phyloP scores from a whole-genome alignment of 2,329 filamentous ascomycete genomes.

The Fonsecaea monophora region DNA sequence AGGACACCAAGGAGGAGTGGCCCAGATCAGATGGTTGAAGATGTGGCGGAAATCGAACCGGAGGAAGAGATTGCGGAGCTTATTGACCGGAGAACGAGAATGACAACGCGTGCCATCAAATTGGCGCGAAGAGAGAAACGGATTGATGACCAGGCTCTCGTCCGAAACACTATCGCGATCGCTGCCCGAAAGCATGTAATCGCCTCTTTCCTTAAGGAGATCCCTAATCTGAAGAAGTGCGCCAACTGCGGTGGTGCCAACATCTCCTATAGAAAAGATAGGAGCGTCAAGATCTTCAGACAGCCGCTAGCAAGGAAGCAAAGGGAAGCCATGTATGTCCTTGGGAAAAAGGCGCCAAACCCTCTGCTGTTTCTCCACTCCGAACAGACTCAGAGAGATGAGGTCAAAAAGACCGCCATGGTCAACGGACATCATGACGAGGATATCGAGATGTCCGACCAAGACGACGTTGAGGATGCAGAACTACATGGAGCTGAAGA shows the following conservation, averaged over 20 bases:
- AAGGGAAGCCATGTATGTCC: conserved; percentile 75
- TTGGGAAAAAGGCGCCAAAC: conserved; percentile 71
- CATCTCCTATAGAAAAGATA: conserved; percentile 85
- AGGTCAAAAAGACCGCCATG: conserved; percentile 39
- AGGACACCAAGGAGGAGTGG: conserved; percentile 14
- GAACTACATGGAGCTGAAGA: conserved; percentile 64
- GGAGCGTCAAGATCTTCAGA: conserved; percentile 91
- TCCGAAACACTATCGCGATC: conserved; percentile 82
- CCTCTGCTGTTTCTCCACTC: conserved; percentile 68
- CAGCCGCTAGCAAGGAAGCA: conserved; percentile 74
- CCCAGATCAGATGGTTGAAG: conserved; percentile 30
- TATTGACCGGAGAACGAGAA: conserved; percentile 66
- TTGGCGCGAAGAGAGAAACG: conserved; percentile 50
- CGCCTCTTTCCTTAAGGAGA: conserved; percentile 78
- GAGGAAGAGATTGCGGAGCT: conserved; percentile 61
- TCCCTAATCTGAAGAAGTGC: conserved; percentile 74
- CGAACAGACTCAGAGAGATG: conserved; percentile 52
- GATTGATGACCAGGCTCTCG: conserved; percentile 56
- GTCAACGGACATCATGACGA: conserved; percentile 52
- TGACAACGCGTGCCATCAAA: conserved; percentile 75
- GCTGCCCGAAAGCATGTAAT: conserved; percentile 78
- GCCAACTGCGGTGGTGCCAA: conserved; percentile 71
- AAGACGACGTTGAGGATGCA: conserved; percentile 57
- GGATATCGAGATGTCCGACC: conserved; percentile 51
- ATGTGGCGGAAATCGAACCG: conserved; percentile 55